Evolutionary conservation across 2,329 filamentous ascomycete species (phyloP).

Genomic region (Colletotrichum sp.): DNA sequence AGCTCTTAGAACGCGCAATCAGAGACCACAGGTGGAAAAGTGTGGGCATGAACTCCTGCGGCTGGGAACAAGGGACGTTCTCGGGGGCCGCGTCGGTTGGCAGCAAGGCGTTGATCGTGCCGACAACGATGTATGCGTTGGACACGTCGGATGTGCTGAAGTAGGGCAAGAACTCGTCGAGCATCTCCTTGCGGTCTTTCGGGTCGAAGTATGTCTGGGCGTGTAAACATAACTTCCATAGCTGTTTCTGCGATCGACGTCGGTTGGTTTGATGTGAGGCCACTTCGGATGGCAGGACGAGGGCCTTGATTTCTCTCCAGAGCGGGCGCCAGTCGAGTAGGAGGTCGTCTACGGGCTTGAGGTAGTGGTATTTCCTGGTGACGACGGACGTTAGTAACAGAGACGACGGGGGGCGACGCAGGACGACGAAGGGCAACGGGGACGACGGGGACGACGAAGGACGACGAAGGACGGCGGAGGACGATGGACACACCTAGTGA

Average conservation of each 20-base stretch:
- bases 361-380: conserved; percentile 87
- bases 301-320: conserved; percentile 89
- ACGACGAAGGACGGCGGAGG: neutral
- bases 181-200: conserved; percentile 78
- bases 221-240: conserved; percentile 90
- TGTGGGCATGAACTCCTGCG: conserved; percentile 87
- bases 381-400: neutral
- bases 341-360: conserved; percentile 90
- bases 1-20: conserved; percentile 84
- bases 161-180: conserved; percentile 81
- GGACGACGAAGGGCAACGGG: neutral
- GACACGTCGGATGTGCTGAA: conserved; percentile 94
- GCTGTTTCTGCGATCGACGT: conserved; percentile 63
- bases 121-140: conserved; percentile 91
- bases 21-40: conserved; percentile 97
- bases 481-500: conserved; percentile 77
- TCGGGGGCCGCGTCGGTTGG: conserved; percentile 81
- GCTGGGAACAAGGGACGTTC: conserved; percentile 76
- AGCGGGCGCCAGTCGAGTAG: conserved; percentile 90
- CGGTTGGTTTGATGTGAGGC: conserved; percentile 66
- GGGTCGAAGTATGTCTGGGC: conserved; percentile 94
- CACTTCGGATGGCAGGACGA: conserved; percentile 86
- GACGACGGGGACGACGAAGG: neutral
- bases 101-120: conserved; percentile 83
- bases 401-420: neutral